Base-by-base conservation (phyloP, 139 green algal genomes). In the Chlorella sp. region DNA sequence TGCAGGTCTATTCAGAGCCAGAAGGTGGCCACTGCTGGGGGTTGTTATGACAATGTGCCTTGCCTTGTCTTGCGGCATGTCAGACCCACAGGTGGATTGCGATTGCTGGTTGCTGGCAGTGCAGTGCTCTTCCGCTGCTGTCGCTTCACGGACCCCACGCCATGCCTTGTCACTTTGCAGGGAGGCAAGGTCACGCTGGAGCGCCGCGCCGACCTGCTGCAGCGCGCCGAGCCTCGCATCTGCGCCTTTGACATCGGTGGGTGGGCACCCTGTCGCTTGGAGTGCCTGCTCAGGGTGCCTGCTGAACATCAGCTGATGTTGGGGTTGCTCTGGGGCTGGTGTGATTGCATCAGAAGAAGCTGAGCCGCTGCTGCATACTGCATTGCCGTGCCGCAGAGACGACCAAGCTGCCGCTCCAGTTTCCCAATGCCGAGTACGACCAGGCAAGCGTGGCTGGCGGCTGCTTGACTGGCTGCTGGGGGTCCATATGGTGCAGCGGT, bases 341-440 rank as follows among this genome's bases (percentile, higher is more conserved):
- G n/a, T n/a, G n/a, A n/a, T n/a, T n/a, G 60, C n/a, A 73, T 30
- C 67, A 43, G 9, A 9, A 30, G 17, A 8, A 43, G 67, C 67
- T 9, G 67, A 43, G 5, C 8, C 34, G 8, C 30, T 24, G 17
- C n/a, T 46, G n/a, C n/a, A n/a, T n/a, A n/a, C n/a, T n/a, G n/a
- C n/a, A n/a, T n/a, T 32, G 19, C 43, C 62, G 41, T 41, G 38
- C 38, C 40, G 44, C 73, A 69, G 97, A 99, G 93, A 98, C 96
- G 46, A 99, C 97, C 62, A 99, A 99, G 94, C 94, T 99, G 88
- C 97, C 97, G 46, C 94, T 99, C 82, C 95, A 98, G 91, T 99
- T 99, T 84, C 97, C 97, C 78, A 98, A 99, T 77, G 92, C 97
- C 30, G 96, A 97, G 76, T 96, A 96, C 84, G 97, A 99, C 85